phyloP scores from a whole-genome alignment of 768 basidiomycete species.

The Kwoniella shandongensis region DNA sequence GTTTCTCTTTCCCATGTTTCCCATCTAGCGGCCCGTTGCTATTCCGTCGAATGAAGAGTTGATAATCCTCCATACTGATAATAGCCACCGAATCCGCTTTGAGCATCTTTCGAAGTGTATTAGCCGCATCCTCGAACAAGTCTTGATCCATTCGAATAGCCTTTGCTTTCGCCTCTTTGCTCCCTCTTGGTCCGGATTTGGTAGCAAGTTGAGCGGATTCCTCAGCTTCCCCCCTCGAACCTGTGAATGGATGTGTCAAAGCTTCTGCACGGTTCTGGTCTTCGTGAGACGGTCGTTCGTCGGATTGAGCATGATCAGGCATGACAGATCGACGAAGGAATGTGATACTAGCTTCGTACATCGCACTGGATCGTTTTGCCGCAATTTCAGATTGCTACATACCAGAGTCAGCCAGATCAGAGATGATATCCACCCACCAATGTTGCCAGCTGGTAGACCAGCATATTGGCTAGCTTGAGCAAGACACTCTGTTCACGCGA shows the following conservation, averaged over 20 bases:
- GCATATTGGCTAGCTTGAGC: conserved; percentile 44
- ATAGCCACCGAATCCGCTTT: conserved; percentile 41
- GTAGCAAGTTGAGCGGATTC: conserved; percentile 1
- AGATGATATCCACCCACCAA: conserved; percentile 23
- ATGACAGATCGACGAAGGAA: conserved; percentile 40
- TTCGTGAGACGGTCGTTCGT: neutral
- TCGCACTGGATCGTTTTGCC: conserved; percentile 31
- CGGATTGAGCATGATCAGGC: conserved; percentile 6
- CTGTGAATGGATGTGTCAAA: neutral
- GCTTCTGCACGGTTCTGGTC: neutral
- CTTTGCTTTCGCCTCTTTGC: conserved; percentile 25
- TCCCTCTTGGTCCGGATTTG: conserved; percentile 37
- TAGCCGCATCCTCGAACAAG: conserved; percentile 35
- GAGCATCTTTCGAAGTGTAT: conserved; percentile 34
- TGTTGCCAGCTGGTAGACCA: conserved; percentile 47
- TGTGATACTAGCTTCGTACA: conserved; percentile 36
- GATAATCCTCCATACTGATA: conserved; percentile 42
- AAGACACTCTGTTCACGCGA: conserved; percentile 30
- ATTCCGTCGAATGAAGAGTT: conserved; percentile 32
- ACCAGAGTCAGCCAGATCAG: neutral
- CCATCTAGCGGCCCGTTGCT: conserved; percentile 1
- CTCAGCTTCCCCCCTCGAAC: too few species aligned
- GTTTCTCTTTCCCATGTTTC: conserved; percentile 16
- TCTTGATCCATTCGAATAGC: conserved; percentile 20
- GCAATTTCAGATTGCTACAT: conserved; percentile 38